Conservation (phyloP, 2,329 filamentous ascomycete species). For the Beauveria pseudobassiana region DNA sequence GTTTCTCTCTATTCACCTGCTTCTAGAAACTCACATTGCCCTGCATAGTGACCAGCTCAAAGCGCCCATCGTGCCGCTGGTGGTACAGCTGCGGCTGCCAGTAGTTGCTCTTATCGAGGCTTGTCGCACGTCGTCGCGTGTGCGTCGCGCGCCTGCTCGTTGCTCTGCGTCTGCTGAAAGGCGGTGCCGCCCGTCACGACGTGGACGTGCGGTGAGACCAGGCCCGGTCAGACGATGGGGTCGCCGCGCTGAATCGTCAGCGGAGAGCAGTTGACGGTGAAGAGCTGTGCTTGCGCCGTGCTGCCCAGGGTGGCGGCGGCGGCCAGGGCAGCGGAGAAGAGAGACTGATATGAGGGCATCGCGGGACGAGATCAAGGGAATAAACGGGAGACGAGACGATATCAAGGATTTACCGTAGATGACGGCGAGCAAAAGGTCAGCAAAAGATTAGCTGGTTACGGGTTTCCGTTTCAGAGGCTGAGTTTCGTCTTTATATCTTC, state of each 20-base stretch:
- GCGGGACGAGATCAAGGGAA: background rate
- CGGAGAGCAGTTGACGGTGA: conserved; percentile 21
- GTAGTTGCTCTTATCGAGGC: conserved; percentile 57
- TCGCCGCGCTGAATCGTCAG: conserved; percentile 41
- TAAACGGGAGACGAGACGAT: background rate
- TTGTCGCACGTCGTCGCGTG: conserved; percentile 60
- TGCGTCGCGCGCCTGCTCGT: conserved; percentile 41
- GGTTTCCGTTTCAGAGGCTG: background rate
- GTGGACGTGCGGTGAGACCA: conserved; percentile 49
- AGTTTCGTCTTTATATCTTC: background rate
- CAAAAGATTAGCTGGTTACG: background rate
- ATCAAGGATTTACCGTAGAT: too few species aligned
- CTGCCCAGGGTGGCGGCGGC: background rate
- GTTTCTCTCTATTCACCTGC: too few species aligned
- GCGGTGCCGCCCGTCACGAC: conserved; percentile 55
- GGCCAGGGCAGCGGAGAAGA: background rate
- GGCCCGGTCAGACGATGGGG: conserved; percentile 50
- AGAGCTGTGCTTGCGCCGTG: conserved; percentile 12
- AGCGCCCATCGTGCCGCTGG: conserved; percentile 47
- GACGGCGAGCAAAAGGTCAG: background rate
- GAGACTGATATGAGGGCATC: background rate
- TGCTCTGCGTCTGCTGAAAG: conserved; percentile 49
- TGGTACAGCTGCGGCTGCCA: conserved; percentile 55
- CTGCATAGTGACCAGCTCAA: conserved; percentile 31
- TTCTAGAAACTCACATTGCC: conserved; percentile 17